Evolutionary conservation across 495 filamentous ascomycete species (phyloP), one percentile per base, ranked within the genome.

Genomic region (Aspergillus heteromorphus): DNA sequence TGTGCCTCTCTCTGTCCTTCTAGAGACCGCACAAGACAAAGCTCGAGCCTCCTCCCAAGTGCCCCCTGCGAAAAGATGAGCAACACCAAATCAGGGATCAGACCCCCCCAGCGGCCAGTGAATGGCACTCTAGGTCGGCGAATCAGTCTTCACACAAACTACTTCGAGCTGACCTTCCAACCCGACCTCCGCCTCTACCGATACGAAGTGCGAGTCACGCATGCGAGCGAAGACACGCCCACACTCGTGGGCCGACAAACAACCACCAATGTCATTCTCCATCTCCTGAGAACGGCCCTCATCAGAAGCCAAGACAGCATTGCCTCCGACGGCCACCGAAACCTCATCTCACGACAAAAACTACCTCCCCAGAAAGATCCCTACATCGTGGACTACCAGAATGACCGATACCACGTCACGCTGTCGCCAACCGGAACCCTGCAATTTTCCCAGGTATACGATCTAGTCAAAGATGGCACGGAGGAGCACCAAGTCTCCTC

Each of bases 241-340:
- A 23, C 4, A 18, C 8, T n/a, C 16, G 20, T 25, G 36, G 43
- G 25, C 40, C 9, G 14, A 30, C 13, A 14, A 10, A 11, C 11
- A 2, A 10, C 31, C 9, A 34, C 31, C 31, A 40, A 19, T 23
- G n/a, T 54, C n/a, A 25, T 54, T 25, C 8, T 17, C 1, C 30
- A 40, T 5, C 51, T 54, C 14, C 30, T 54, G 6, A 31, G 47
- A 11, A 16, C 41, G 2, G 21, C 43, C 1, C 34, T 53, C 13
- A 1, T 4, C 10, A 8, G 20, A 14, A 4, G 13, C 6, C 41
- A 16, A 17, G 29, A 31, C 4, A 10, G 16, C 10, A 48, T 54
- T 38, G 51, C 51, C 4, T 16, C 51, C 7, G 51, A 54, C 19
- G 31, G 45, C 27, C 19, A 45, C 2, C 47, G 29, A 8, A 54